Percentiles rank a stretch among this genome's conserved stretches.
These are phyloP conservation scores for Bigelowiella natans DNA, from an alignment of 78 protist genomes.

Conservation along the genomic window DNA sequence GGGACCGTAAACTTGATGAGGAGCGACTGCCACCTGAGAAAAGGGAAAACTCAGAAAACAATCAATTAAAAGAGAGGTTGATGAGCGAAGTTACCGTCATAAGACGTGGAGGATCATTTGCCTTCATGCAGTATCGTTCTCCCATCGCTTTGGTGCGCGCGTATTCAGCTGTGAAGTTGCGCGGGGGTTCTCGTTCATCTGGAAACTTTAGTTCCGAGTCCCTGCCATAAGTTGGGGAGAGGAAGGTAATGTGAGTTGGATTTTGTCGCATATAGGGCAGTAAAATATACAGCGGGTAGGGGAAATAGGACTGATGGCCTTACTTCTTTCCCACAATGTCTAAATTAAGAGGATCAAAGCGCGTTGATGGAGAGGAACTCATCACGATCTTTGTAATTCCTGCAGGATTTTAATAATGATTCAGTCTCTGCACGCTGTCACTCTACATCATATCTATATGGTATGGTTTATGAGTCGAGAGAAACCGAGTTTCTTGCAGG, in stretches of 20 bases:
- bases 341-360: slow-evolving; percentile 31
- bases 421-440: not conserved
- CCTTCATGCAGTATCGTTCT: slow-evolving; percentile 22
- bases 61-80: too few species aligned
- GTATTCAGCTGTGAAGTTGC: slow-evolving; percentile 12
- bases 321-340: slow-evolving; percentile 2
- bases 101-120: not conserved
- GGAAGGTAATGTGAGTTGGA: too few species aligned
- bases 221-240: not conserved
- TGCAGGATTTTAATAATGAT: not conserved
- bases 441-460: not conserved
- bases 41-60: not conserved
- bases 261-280: too few species aligned
- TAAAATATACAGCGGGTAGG: too few species aligned
- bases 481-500: slow-evolving; percentile 28
- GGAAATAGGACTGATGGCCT: too few species aligned
- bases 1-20: slow-evolving; percentile 57
- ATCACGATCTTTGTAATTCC: slow-evolving; percentile 25
- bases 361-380: slow-evolving; percentile 46
- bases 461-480: too few species aligned
- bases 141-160: slow-evolving; percentile 55
- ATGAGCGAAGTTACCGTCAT: too few species aligned
- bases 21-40: slow-evolving; percentile 47
- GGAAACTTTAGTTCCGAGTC: not conserved
- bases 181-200: not conserved